These are phyloP conservation scores for Podosphaera aphanis DNA, from an alignment of 2,329 filamentous ascomycete genomes.

Conservation along the genomic window DNA sequence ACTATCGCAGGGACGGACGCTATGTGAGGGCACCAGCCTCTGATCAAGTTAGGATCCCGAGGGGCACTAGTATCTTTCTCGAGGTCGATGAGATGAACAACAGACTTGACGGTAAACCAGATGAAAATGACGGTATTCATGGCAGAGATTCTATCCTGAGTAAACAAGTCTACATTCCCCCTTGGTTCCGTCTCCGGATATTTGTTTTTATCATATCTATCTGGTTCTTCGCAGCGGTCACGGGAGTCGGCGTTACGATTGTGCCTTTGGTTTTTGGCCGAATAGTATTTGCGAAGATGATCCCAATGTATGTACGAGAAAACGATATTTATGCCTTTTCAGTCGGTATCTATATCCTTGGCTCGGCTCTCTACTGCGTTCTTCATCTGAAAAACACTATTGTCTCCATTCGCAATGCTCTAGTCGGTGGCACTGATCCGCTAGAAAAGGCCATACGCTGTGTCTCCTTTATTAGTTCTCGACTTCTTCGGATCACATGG, in stretches of 20 bases:
- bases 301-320: conserved; percentile 48
- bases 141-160: conserved; percentile 24
- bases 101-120: conserved; percentile 32
- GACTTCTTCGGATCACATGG: conserved; percentile 34
- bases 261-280: conserved; percentile 71
- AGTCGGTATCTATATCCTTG: conserved; percentile 63
- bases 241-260: conserved; percentile 67
- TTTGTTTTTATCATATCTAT: conserved; percentile 71
- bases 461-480: conserved; percentile 4
- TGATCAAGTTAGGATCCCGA: conserved; percentile 83
- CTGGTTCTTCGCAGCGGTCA: conserved; percentile 79
- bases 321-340: conserved; percentile 97
- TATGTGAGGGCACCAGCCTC: conserved; percentile 87
- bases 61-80: conserved; percentile 59
- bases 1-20: conserved; percentile 46
- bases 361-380: conserved; percentile 37
- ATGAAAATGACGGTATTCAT: conserved; percentile 32
- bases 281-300: conserved; percentile 45
- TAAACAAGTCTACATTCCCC: conserved; percentile 54
- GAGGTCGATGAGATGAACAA: conserved; percentile 46
- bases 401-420: conserved; percentile 13
- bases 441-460: conserved; percentile 12
- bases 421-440: conserved; percentile 9
- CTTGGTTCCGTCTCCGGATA: conserved; percentile 58
- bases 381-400: conserved; percentile 24